Evolutionary conservation across 1,139 yeast genomes (phyloP).

Genomic region (Keqinozyma sinolaborantium): DNA sequence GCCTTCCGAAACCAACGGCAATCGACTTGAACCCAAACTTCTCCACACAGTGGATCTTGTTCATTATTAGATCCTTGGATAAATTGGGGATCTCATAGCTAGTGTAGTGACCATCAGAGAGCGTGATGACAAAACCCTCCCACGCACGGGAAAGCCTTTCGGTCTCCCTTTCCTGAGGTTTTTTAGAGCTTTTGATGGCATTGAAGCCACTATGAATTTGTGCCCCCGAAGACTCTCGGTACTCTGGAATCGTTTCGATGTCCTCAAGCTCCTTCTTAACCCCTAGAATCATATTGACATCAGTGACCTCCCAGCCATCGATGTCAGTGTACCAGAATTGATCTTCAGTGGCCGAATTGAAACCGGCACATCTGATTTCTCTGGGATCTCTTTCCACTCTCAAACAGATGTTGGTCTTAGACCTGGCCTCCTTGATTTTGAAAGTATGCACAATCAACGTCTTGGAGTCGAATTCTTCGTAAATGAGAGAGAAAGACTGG

Average conservation of each 20-base stretch:
- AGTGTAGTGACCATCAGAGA: slow-evolving; percentile 57
- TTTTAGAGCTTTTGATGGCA: background rate
- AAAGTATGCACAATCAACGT: slow-evolving; percentile 71
- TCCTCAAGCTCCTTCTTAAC: slow-evolving; percentile 36
- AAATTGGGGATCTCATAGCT: slow-evolving; percentile 55
- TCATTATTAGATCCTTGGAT: slow-evolving; percentile 24
- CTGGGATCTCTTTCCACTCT: slow-evolving; percentile 91
- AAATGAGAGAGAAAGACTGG: slow-evolving; percentile 65
- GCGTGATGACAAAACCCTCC: slow-evolving; percentile 78
- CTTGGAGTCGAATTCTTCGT: slow-evolving; percentile 56
- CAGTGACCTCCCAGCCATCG: slow-evolving; percentile 77
- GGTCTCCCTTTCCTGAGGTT: slow-evolving; percentile 1
- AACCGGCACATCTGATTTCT: slow-evolving; percentile 85
- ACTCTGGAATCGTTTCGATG: slow-evolving; percentile 4
- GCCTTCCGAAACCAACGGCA: slow-evolving; percentile 69
- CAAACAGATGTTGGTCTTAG: slow-evolving; percentile 76
- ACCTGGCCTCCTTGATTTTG: slow-evolving; percentile 61
- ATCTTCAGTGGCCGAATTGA: slow-evolving; percentile 69
- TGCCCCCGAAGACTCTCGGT: slow-evolving; percentile 3
- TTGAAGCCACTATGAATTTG: background rate
- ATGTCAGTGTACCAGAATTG: slow-evolving; percentile 64
- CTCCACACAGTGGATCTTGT: slow-evolving; percentile 43
- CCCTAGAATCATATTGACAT: slow-evolving; percentile 73
- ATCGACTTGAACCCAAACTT: slow-evolving; percentile 78
- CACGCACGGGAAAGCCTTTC: slow-evolving; percentile 25